A percentile compares a stretch with the other conserved stretches of the same genome.
These are phyloP conservation scores for Sophora flavescens DNA, from an alignment of 306 rosid species.

Conservation along the genomic window DNA sequence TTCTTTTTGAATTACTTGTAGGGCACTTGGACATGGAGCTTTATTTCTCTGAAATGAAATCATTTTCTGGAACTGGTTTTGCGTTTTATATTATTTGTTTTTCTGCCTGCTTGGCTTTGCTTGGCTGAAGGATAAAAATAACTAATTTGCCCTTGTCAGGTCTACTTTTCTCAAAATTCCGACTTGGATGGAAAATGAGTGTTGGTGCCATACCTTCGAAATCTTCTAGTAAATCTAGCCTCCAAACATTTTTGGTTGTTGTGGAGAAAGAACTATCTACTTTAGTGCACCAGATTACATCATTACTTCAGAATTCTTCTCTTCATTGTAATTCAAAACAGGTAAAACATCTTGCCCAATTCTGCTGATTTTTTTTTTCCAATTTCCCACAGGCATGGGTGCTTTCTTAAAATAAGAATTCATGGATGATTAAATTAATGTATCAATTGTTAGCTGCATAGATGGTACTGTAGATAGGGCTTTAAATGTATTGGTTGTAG, in stretches of 20 bases:
- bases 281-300: slow-evolving; percentile 63
- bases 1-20: slow-evolving; percentile 32
- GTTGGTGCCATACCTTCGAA: slow-evolving; percentile 77
- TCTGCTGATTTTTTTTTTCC: slow-evolving; percentile 6
- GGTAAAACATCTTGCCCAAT: slow-evolving; percentile 55
- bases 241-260: slow-evolving; percentile 86
- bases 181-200: slow-evolving; percentile 91
- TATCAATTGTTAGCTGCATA: slow-evolving; percentile 34
- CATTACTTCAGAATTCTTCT: slow-evolving; percentile 58
- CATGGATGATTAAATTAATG: slow-evolving; percentile 34
- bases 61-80: slow-evolving; percentile 39
- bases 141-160: slow-evolving; percentile 55
- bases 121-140: slow-evolving; percentile 26
- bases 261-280: slow-evolving; percentile 77
- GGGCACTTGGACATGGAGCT: slow-evolving; percentile 13
- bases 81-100: slow-evolving; percentile 11
- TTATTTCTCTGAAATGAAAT: neutral
- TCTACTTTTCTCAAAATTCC: slow-evolving; percentile 78
- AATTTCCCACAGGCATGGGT: slow-evolving; percentile 20
- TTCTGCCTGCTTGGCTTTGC: slow-evolving; percentile 27
- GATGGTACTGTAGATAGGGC: neutral
- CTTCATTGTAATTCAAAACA: slow-evolving; percentile 69
- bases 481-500: slow-evolving; percentile 31
- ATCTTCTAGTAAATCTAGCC: slow-evolving; percentile 67
- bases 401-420: slow-evolving; percentile 38